Base-by-base conservation (phyloP, 1,284 basidiomycete genomes). In the Cerioporus squamosus region DNA sequence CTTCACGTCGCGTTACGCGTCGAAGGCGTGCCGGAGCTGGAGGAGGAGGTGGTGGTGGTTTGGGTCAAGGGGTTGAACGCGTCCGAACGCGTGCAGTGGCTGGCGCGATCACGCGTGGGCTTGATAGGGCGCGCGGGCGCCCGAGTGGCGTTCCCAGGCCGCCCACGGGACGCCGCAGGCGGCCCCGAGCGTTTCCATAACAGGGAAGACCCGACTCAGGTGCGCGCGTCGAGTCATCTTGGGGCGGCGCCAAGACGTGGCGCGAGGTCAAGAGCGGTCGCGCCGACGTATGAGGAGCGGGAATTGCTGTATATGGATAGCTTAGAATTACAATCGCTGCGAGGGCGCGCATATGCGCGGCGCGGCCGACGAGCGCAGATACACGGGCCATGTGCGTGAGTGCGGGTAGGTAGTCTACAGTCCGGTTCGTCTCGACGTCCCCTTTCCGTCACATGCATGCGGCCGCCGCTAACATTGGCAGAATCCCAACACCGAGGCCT, bases 171-270 rank as follows among this genome's bases (percentile, higher is more conserved):
- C 14, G 33, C 33, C 33, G 33, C 29, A 10, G 33, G 36, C 33
- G 33, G 36, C 29, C 49, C 44, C 60, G 55, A 53, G 40, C 31
- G 44, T 53, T 55, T 24, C 56, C 51, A 23, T 2, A 40, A 56
- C 10, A 20, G 47, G 60, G n/a, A 12, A 46, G 22, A 24, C 5
- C 24, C 47, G 46, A 39, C 26, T 62, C 60, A 53, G 42, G 47
- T 31, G 53, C 18, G 18, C 50, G 40, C n/a, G n/a, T 20, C 44
- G 60, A 62, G 60, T 62, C 57, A 62, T 51, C 18, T 14, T 10
- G n/a, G 18, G 38, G 17, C 54, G 31, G 38, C 26, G 46, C 26
- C 38, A 10, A 43, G 40, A 43, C 40, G 40, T 7, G 8, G 2
- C 3, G n/a, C n/a, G n/a, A 10, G 10, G 33, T 14, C 33, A 5